These are phyloP conservation scores for Musa schizocarpa DNA, from an alignment of 176 grass and related monocot species.

Conservation along the genomic window DNA sequence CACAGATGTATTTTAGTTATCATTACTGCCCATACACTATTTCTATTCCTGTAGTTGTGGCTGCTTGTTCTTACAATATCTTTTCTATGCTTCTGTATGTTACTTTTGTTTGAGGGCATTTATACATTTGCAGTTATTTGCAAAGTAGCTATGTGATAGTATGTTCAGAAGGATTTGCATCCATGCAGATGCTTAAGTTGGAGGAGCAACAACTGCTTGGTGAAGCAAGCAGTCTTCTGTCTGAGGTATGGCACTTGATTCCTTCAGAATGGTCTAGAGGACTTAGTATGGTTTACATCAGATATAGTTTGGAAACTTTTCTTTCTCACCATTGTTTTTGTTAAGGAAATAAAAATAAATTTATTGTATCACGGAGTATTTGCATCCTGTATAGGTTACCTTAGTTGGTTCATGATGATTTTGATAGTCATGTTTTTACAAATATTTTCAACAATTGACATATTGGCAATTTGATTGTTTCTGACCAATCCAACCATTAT, in stretches of 20 bases:
- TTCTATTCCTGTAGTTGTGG: not conserved
- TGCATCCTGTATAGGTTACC: too few relatives aligned
- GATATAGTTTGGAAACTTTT: too few relatives aligned
- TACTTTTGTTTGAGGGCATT: not conserved
- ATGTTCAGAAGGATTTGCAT: constrained; percentile 4
- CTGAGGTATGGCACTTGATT: constrained; percentile 44
- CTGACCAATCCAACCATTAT: too few relatives aligned
- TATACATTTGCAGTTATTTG: not conserved
- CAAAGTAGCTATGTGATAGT: not conserved
- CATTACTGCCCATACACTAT: too few relatives aligned
- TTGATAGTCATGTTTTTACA: too few relatives aligned
- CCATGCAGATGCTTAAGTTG: constrained; percentile 80
- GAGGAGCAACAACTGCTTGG: constrained; percentile 96
- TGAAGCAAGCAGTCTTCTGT: constrained; percentile 68
- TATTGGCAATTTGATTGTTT: too few relatives aligned
- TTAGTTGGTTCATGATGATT: too few relatives aligned
- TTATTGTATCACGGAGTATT: not conserved
- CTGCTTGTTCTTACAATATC: not conserved
- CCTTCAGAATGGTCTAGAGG: not conserved
- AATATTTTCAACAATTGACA: too few relatives aligned
- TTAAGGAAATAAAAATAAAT: not conserved
- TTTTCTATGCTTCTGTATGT: not conserved
- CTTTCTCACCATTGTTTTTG: not conserved
- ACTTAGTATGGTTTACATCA: not conserved
- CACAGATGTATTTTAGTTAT: too few relatives aligned